These are phyloP conservation scores for Luffa aegyptiaca DNA, from an alignment of 306 rosid genomes.

Conservation along the genomic window DNA sequence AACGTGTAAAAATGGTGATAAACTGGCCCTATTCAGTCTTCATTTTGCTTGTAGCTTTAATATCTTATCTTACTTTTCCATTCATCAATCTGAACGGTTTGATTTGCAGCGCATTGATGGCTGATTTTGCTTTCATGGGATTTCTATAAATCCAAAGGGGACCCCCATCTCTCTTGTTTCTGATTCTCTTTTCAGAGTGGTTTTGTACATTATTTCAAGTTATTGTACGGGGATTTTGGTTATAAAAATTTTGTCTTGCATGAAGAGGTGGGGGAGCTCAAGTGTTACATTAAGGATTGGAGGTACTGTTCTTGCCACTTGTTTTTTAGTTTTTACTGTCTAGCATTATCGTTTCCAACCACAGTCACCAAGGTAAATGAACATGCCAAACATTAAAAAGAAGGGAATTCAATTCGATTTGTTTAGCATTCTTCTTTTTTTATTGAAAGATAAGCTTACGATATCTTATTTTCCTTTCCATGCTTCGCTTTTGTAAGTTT, in stretches of 20 bases:
- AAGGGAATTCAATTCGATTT: conserved; percentile 1
- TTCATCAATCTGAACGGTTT: conserved; percentile 26
- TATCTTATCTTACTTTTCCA: conserved; percentile 22
- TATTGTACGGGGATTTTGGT: conserved; percentile 38
- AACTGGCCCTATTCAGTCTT: conserved; percentile 20
- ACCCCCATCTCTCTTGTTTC: neutral
- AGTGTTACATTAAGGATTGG: conserved; percentile 2
- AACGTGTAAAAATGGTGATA: conserved; percentile 22
- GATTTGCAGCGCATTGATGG: conserved; percentile 25
- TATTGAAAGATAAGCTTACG: neutral
- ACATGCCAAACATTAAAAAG: neutral
- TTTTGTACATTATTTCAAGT: conserved; percentile 65
- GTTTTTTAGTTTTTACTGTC: neutral
- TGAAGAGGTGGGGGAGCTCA: conserved; percentile 19
- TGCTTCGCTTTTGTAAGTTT: neutral
- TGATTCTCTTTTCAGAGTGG: conserved; percentile 21
- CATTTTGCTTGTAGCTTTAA: conserved; percentile 8
- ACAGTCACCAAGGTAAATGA: neutral
- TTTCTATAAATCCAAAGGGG: conserved; percentile 26
- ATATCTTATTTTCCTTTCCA: neutral
- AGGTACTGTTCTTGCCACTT: conserved; percentile 12
- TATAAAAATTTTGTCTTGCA: conserved; percentile 57
- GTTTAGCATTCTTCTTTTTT: neutral
- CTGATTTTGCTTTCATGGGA: conserved; percentile 26
- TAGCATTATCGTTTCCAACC: neutral